phyloP scores from a whole-genome alignment of 306 rosid species.

The Lathyrus tuberosus region DNA sequence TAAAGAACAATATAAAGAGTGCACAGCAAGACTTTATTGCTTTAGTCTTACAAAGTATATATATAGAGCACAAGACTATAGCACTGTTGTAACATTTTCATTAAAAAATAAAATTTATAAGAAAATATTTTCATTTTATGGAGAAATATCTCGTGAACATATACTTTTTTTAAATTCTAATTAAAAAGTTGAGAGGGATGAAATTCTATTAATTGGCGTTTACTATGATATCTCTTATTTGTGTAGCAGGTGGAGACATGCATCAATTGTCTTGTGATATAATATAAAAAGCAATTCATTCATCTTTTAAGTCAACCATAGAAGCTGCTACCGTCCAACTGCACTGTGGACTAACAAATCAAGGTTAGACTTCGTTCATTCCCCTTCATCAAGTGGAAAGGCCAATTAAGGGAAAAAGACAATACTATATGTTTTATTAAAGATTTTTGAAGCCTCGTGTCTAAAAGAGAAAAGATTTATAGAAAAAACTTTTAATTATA shows the following conservation, averaged over 20 bases:
- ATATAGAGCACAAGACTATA: neutral
- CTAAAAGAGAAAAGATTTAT: too few species aligned
- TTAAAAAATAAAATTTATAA: neutral
- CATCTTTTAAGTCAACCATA: constrained; percentile 28
- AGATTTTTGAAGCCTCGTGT: too few species aligned
- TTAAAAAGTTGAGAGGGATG: too few species aligned
- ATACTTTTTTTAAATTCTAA: too few species aligned
- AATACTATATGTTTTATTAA: too few species aligned
- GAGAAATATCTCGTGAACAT: neutral
- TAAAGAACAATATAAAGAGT: neutral
- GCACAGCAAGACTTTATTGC: neutral
- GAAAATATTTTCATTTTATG: neutral
- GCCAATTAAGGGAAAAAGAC: neutral
- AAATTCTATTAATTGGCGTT: too few species aligned
- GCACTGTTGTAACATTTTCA: neutral
- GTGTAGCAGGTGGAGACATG: neutral
- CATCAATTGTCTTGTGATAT: neutral
- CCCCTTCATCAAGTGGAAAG: constrained; percentile 9
- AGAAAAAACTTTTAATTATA: too few species aligned
- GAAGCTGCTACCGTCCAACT: neutral
- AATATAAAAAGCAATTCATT: neutral
- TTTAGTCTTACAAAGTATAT: too few species aligned
- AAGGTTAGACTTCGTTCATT: neutral
- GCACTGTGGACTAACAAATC: constrained; percentile 5
- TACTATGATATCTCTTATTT: too few species aligned